Evolutionary conservation across 1,139 yeast genomes (phyloP).

Genomic region (Hyphopichia pseudoburtonii): DNA sequence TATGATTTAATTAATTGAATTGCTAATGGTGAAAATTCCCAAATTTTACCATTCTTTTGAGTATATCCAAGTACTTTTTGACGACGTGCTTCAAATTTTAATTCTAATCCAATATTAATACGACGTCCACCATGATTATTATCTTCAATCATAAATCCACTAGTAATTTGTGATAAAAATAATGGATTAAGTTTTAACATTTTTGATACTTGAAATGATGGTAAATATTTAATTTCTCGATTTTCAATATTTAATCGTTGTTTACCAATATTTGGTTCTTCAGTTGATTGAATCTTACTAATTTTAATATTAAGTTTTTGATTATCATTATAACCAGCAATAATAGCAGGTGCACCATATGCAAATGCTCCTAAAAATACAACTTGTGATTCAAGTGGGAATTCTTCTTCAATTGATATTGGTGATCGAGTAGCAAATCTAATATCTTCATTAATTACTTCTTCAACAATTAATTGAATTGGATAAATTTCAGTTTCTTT

Average conservation of each 20-base stretch:
- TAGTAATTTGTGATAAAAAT: conserved; percentile 74
- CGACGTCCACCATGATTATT: conserved; percentile 33
- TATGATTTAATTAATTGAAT: conserved; percentile 65
- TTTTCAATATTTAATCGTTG: conserved; percentile 58
- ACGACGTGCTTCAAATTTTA: conserved; percentile 78
- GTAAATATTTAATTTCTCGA: conserved; percentile 56
- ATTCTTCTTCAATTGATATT: conserved; percentile 76
- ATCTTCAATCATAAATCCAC: conserved; percentile 63
- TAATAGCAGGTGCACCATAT: conserved; percentile 80
- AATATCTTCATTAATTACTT: conserved; percentile 69
- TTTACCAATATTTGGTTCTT: conserved; percentile 66
- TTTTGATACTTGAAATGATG: conserved; percentile 68
- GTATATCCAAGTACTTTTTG: conserved; percentile 89
- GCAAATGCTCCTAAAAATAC: conserved; percentile 88
- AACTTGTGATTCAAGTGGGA: conserved; percentile 69
- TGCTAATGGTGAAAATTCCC: conserved; percentile 86
- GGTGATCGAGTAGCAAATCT: conserved; percentile 77
- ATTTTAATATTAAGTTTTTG: conserved; percentile 55
- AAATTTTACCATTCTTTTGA: conserved; percentile 61
- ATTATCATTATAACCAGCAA: conserved; percentile 60
- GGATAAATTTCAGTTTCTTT: conserved; percentile 62
- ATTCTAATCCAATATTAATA: conserved; percentile 78
- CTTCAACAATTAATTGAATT: conserved; percentile 74
- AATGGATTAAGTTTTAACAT: conserved; percentile 58
- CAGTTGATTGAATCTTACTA: conserved; percentile 47